A percentile compares a stretch with the other conserved stretches of the same genome.
These are phyloP conservation scores for Deinandra increscens DNA, from an alignment of 129 eudicot species.

Conservation along the genomic window DNA sequence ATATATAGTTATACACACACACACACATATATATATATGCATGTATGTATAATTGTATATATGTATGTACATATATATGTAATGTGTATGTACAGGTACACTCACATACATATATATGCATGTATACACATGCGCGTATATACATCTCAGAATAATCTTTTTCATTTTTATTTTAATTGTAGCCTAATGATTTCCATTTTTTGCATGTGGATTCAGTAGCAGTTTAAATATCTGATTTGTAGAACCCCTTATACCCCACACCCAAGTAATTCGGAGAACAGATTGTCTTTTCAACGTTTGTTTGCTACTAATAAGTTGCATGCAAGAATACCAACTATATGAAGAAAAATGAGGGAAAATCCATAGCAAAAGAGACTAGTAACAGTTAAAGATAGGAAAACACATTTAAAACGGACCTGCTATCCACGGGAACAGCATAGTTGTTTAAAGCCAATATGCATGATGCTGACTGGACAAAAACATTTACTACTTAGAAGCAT, in stretches of 20 bases:
- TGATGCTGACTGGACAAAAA: constrained; percentile 71
- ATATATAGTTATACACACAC: too few species aligned
- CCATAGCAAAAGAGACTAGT: constrained; percentile 1
- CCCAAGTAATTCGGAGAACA: background rate
- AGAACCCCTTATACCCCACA: constrained; percentile 8
- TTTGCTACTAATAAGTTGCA: background rate
- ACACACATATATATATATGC: background rate
- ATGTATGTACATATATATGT: background rate
- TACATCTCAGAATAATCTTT: background rate
- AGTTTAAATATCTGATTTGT: background rate
- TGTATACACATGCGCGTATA: background rate
- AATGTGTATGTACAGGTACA: background rate
- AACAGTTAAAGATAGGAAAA: background rate
- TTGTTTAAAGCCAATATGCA: constrained; percentile 83
- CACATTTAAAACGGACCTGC: constrained; percentile 49
- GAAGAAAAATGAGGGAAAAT: constrained; percentile 3
- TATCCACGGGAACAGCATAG: constrained; percentile 68
- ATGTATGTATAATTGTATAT: background rate
- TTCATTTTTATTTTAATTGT: background rate
- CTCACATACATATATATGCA: background rate
- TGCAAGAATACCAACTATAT: background rate
- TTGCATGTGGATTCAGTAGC: constrained; percentile 3
- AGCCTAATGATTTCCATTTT: constrained; percentile 1
- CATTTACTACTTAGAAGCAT: constrained; percentile 22
- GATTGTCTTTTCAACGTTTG: constrained; percentile 1